Percentiles rank a stretch among this genome's conserved stretches.
Conservation (phyloP, 2,329 filamentous ascomycete species). For the Xylariaceae sp. region DNA sequence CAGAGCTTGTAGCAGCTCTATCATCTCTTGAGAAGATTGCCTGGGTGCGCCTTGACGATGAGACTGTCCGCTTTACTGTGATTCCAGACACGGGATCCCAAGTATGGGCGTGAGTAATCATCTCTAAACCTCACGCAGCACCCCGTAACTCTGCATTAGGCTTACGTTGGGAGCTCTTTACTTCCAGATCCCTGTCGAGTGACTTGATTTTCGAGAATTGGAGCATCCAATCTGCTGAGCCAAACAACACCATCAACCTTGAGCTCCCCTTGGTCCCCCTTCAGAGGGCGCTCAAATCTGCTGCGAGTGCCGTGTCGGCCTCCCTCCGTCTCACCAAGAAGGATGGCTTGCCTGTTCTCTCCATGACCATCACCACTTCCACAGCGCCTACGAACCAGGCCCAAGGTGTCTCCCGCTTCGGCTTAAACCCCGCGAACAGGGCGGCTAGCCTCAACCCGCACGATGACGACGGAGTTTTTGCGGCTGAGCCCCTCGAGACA, state of each 20-base stretch:
- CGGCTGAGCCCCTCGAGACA: constrained; percentile 49
- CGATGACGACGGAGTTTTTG: constrained; percentile 43
- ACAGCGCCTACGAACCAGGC: constrained; percentile 49
- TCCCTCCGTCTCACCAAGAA: constrained; percentile 90
- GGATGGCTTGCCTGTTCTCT: constrained; percentile 77
- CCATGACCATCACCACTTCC: constrained; percentile 80
- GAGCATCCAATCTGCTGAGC: constrained; percentile 76
- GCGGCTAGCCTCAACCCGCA: constrained; percentile 33
- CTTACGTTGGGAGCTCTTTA: not conserved
- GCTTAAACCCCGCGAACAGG: constrained; percentile 18
- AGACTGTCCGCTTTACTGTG: constrained; percentile 87
- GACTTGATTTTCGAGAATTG: constrained; percentile 86
- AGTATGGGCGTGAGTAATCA: constrained; percentile 76
- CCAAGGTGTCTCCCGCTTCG: constrained; percentile 30
- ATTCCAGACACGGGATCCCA: constrained; percentile 92
- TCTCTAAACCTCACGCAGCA: not conserved
- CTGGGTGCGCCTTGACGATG: constrained; percentile 84
- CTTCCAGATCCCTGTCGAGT: constrained; percentile 51
- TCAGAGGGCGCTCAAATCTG: constrained; percentile 86
- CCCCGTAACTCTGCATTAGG: too few species aligned
- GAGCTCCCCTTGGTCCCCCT: constrained; percentile 86
- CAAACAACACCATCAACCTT: constrained; percentile 87
- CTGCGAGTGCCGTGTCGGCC: constrained; percentile 72
- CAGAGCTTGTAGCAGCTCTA: constrained; percentile 60
- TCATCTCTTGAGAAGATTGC: constrained; percentile 73